Conservation (phyloP, 495 filamentous ascomycete species). For the Amphirosellinia nigrospora region DNA sequence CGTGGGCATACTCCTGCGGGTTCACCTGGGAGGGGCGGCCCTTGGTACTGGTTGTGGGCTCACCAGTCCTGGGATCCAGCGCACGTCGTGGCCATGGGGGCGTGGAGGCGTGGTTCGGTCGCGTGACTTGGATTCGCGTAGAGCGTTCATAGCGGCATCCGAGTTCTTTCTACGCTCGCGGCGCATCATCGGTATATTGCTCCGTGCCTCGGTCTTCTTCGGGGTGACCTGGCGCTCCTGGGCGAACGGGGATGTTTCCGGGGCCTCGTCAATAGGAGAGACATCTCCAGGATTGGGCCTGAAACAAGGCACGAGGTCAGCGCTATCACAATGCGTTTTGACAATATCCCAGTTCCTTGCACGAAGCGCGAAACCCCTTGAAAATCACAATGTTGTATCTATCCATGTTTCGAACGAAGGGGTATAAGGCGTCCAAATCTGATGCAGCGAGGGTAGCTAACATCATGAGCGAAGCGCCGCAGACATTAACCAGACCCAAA, state of each 20-base stretch:
- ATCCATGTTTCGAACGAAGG: not conserved
- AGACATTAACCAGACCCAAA: not conserved
- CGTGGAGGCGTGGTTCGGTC: constrained; percentile 39
- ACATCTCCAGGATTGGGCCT: constrained; percentile 49
- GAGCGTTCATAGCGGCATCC: constrained; percentile 39
- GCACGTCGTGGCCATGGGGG: constrained; percentile 39
- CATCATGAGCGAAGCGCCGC: not conserved
- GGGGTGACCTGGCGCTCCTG: constrained; percentile 28
- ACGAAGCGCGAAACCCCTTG: not conserved
- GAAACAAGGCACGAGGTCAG: constrained; percentile 34
- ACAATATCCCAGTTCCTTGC: constrained; percentile 9
- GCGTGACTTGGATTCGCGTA: constrained; percentile 42
- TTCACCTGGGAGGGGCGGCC: constrained; percentile 55
- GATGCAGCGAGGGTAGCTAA: not conserved
- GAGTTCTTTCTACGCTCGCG: constrained; percentile 53
- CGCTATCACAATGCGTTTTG: not conserved
- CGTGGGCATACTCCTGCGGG: constrained; percentile 51
- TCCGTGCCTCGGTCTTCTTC: constrained; percentile 33
- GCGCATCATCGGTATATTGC: constrained; percentile 58
- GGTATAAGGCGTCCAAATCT: not conserved
- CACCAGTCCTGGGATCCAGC: constrained; percentile 59
- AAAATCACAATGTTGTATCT: not conserved
- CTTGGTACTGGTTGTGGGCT: constrained; percentile 50
- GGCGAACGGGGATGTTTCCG: constrained; percentile 42
- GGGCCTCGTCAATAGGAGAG: constrained; percentile 59